Evolutionary conservation across 805 yeast genomes (phyloP), one percentile per base, ranked within the genome.

Genomic region (Sugiyamaella smithiae): DNA sequence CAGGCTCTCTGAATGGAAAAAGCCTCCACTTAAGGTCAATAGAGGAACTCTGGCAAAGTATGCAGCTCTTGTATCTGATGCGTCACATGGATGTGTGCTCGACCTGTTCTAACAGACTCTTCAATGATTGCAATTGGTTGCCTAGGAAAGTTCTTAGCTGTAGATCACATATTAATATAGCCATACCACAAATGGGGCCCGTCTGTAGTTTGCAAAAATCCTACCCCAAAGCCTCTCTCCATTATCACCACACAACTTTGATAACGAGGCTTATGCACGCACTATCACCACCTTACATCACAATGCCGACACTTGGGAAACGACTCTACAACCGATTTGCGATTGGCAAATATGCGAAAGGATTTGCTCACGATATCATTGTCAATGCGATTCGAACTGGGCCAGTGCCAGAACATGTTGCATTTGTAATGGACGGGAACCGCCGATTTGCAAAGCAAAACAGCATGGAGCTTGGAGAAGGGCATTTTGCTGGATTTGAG

Each of bases 401-500:
- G 0, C 87, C 87, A 1, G 79, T 86, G 1, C 99, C 99, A 1
- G 74, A 76, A 48, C 99, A 93, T 67, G 76, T 93, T 36, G 99
- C 95, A 0, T 81, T 93, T 61, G 86, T 95, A 48, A 93, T 93
- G 98, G 99, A 93, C 67, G 99, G 99, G 6, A 93, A 93, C 68
- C 76, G 99, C 55, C 75, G 98, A 46, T 93, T 72, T 67, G 98
- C 98, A 1, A 78, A 78, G 51, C 72, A 73, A 47, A 74, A 76
- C 46, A 76, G 81, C 44, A 74, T 90, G 32, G 88, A 85, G 55
- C 67, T 85, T 28, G 82, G 82, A 53, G 95, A 87, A 57, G 98
- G 98, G n/a, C 99, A 93, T 64, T 81, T 77, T 57, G 82, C 87
- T 4, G 97, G 97, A 1, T 88, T 85, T 62, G 85, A 84, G 49